These are phyloP conservation scores for Lactarius deliciosus DNA, from an alignment of 768 basidiomycete genomes.

Conservation along the genomic window DNA sequence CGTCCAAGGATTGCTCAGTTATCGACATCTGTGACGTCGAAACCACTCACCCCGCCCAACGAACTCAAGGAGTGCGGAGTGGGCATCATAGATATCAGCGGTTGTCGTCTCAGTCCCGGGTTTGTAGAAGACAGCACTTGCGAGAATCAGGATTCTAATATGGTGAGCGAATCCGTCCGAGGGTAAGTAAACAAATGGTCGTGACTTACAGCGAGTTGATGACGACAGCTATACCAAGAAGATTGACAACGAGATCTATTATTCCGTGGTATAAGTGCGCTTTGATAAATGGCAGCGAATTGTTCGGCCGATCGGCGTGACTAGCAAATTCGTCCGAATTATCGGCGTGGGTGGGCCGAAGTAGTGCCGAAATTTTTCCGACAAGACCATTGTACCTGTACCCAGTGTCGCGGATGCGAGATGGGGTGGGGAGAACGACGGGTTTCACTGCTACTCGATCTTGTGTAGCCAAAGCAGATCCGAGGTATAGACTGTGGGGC, in stretches of 20 bases:
- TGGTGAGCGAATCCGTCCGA: constrained; percentile 11
- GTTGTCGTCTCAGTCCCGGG: constrained; percentile 40
- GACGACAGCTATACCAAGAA: constrained; percentile 82
- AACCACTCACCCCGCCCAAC: constrained; percentile 62
- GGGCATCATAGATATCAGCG: constrained; percentile 83
- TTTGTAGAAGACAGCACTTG: constrained; percentile 74
- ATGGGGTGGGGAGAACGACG: not conserved
- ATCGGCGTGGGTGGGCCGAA: constrained; percentile 16
- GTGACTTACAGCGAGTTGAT: constrained; percentile 77
- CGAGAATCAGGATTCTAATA: constrained; percentile 74
- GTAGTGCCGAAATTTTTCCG: not conserved
- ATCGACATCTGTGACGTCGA: not conserved
- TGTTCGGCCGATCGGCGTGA: constrained; percentile 52
- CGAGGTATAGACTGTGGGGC: constrained; percentile 50
- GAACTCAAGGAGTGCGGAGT: constrained; percentile 62
- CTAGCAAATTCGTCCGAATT: constrained; percentile 8
- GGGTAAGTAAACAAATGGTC: constrained; percentile 11
- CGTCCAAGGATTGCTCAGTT: constrained; percentile 16
- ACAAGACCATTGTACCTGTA: not conserved
- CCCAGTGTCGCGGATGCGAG: not conserved
- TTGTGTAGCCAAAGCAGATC: constrained; percentile 44
- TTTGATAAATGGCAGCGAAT: constrained; percentile 51
- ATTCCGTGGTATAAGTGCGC: constrained; percentile 67
- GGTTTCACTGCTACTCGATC: constrained; percentile 36
- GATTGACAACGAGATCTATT: constrained; percentile 61